phyloP scores from a whole-genome alignment of 306 rosid genomes.

The Gleditsia sinensis region DNA sequence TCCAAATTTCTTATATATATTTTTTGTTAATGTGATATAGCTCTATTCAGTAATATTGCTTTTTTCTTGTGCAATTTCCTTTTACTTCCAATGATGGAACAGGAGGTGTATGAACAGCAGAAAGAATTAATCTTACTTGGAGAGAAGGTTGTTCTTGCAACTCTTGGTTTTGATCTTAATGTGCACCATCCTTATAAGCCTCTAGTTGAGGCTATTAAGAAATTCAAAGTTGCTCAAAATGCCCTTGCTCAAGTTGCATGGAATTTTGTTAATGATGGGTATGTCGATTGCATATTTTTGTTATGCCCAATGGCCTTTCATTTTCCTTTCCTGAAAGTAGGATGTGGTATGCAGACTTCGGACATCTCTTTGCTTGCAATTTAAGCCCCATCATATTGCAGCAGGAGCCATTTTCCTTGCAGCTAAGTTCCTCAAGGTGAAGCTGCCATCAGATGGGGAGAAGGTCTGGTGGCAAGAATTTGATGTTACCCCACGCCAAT shows the following conservation, averaged over 20 bases:
- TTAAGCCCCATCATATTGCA: constrained; percentile 95
- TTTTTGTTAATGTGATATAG: background rate
- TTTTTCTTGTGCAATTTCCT: constrained; percentile 23
- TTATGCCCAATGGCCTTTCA: constrained; percentile 55
- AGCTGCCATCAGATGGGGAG: constrained; percentile 98
- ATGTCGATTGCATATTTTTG: constrained; percentile 49
- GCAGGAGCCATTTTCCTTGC: constrained; percentile 99
- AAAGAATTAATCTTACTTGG: constrained; percentile 81
- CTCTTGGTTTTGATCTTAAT: constrained; percentile 92
- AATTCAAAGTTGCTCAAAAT: constrained; percentile 96
- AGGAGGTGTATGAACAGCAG: constrained; percentile 98
- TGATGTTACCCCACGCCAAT: constrained; percentile 99
- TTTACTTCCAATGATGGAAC: constrained; percentile 39
- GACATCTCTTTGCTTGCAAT: constrained; percentile 99
- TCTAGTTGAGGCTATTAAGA: constrained; percentile 98
- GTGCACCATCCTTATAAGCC: constrained; percentile 97
- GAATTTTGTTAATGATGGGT: constrained; percentile 99
- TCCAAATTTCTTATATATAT: background rate
- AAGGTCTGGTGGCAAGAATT: constrained; percentile 99
- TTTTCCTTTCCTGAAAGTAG: constrained; percentile 59
- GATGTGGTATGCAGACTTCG: constrained; percentile 87
- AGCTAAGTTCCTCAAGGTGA: constrained; percentile 97
- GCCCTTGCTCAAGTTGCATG: constrained; percentile 99
- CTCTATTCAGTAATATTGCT: background rate
- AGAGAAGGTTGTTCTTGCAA: constrained; percentile 96